These are phyloP conservation scores for Polychaeton citri DNA, from an alignment of 2,329 filamentous ascomycete genomes.

Conservation along the genomic window DNA sequence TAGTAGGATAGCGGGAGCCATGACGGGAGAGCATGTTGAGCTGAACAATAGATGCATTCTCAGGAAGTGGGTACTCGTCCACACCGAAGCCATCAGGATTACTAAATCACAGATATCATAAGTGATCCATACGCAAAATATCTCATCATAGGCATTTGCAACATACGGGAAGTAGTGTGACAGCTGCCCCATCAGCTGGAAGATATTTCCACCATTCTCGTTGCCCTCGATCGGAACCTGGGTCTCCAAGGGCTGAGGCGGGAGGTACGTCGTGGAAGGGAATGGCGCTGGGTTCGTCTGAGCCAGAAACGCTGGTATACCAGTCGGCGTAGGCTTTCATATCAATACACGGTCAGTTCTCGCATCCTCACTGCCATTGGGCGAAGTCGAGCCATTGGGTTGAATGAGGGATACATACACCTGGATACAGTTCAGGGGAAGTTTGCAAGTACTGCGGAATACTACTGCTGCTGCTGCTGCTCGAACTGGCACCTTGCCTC, in stretches of 20 bases:
- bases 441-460: slow-evolving; percentile 54
- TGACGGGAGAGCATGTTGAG: slow-evolving; percentile 62
- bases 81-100: slow-evolving; percentile 59
- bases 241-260: slow-evolving; percentile 59
- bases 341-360: too few relatives aligned
- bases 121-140: too few relatives aligned
- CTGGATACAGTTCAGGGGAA: slow-evolving; percentile 39
- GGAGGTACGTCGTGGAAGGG: slow-evolving; percentile 45
- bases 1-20: slow-evolving; percentile 59
- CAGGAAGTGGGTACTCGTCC: slow-evolving; percentile 54
- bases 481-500: slow-evolving; percentile 1
- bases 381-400: neutral
- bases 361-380: neutral
- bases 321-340: slow-evolving; percentile 53
- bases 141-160: too few relatives aligned
- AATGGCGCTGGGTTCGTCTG: slow-evolving; percentile 57
- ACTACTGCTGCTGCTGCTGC: slow-evolving; percentile 13
- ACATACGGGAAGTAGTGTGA: slow-evolving; percentile 31
- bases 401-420: slow-evolving; percentile 7
- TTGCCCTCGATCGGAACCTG: slow-evolving; percentile 52
- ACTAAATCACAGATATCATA: slow-evolving; percentile 44
- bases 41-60: slow-evolving; percentile 54
- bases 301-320: slow-evolving; percentile 54
- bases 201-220: slow-evolving; percentile 49
- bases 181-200: slow-evolving; percentile 55